Evolutionary conservation across 257 asterid species (phyloP).

Genomic region (Dorcoceras hygrometricum): DNA sequence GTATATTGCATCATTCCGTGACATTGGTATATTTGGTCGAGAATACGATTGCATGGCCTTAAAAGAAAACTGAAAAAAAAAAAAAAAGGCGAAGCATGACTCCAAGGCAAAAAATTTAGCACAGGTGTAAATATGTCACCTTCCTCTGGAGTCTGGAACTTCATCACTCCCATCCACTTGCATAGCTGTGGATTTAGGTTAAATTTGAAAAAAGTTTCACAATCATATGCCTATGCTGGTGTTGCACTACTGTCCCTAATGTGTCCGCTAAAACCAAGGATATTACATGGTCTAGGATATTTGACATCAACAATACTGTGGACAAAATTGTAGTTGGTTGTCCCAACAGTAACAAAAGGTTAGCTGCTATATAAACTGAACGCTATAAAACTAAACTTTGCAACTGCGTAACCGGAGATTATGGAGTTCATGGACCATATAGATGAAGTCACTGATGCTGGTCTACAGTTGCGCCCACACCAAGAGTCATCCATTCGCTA

Average conservation of each 20-base stretch:
- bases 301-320: not conserved
- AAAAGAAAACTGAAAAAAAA: not conserved
- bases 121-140: not conserved
- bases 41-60: not conserved
- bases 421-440: slow-evolving; percentile 1
- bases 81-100: too few species aligned
- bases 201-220: not conserved
- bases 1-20: not conserved
- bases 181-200: not conserved
- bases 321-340: not conserved
- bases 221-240: not conserved
- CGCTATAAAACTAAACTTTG: slow-evolving; percentile 13
- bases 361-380: slow-evolving; percentile 10
- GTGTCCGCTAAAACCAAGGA: not conserved
- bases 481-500: not conserved
- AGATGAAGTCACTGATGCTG: slow-evolving; percentile 17
- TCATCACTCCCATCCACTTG: not conserved
- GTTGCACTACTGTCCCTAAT: not conserved
- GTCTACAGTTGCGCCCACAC: not conserved
- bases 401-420: slow-evolving; percentile 22
- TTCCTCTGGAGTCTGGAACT: not conserved
- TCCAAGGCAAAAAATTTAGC: not conserved
- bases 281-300: not conserved
- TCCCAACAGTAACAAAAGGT: too few species aligned
- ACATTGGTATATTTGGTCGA: not conserved